Evolutionary conservation across 2,329 filamentous ascomycete genomes (phyloP).

Genomic region (Aureobasidium pullulans): DNA sequence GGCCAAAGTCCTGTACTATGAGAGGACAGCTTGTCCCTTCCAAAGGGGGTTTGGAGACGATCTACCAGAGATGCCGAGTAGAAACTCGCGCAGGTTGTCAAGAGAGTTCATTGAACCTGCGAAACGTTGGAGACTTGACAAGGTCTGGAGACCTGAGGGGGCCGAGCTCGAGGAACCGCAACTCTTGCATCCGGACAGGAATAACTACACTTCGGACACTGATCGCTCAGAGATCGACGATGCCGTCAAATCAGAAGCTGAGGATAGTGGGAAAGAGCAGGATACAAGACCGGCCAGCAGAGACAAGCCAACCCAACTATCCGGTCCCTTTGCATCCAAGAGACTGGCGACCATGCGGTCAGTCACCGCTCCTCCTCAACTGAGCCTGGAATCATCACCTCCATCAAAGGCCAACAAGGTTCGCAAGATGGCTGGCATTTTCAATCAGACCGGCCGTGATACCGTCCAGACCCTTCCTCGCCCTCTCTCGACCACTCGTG

Average conservation of each 20-base stretch:
- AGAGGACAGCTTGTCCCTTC: constrained; percentile 84
- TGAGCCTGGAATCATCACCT: constrained; percentile 37
- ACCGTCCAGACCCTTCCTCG: background rate
- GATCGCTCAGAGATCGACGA: background rate
- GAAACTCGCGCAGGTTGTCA: constrained; percentile 55
- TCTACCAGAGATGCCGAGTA: constrained; percentile 62
- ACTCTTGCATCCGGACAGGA: background rate
- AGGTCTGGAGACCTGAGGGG: constrained; percentile 41
- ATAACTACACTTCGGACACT: background rate
- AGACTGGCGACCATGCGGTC: constrained; percentile 21
- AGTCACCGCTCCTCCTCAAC: constrained; percentile 33
- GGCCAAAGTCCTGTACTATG: constrained; percentile 69
- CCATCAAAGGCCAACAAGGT: constrained; percentile 27
- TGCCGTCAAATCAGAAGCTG: background rate
- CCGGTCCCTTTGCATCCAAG: background rate
- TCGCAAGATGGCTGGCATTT: constrained; percentile 6
- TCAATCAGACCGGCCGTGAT: background rate
- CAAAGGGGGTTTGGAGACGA: constrained; percentile 66
- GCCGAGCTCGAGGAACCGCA: constrained; percentile 17
- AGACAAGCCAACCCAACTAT: background rate
- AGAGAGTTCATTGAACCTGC: constrained; percentile 57
- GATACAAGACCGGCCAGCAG: background rate
- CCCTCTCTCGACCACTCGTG: background rate
- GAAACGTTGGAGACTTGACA: constrained; percentile 43
- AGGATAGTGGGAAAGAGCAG: background rate